phyloP scores from a whole-genome alignment of 352 stramenopile genomes.

The Phytophthora crassamura region DNA sequence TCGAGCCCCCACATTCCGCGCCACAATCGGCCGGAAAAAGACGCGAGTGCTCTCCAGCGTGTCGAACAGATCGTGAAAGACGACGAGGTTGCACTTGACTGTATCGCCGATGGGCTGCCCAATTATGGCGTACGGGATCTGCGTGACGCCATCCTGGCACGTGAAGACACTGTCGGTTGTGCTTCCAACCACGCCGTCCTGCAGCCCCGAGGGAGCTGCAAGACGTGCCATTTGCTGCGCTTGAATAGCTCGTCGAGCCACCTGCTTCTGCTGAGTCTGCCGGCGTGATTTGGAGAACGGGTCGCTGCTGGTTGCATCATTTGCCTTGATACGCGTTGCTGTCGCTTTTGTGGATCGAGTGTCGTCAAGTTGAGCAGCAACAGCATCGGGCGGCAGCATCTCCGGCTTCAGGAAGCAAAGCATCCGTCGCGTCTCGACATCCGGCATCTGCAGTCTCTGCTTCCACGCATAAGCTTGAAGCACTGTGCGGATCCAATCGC shows the following conservation, averaged over 20 bases:
- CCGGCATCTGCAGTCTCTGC: constrained; percentile 42
- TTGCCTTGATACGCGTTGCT: constrained; percentile 5
- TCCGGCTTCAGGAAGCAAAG: constrained; percentile 65
- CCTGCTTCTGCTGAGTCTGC: constrained; percentile 35
- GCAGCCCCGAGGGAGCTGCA: constrained; percentile 50
- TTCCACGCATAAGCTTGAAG: constrained; percentile 81
- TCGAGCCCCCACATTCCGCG: constrained; percentile 80
- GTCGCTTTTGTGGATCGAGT: neutral
- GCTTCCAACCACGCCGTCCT: constrained; percentile 33
- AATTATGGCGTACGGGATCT: constrained; percentile 84
- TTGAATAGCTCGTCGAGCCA: constrained; percentile 64
- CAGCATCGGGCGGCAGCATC: constrained; percentile 38
- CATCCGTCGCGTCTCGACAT: constrained; percentile 47
- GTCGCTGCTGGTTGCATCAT: neutral
- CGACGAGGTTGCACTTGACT: constrained; percentile 88
- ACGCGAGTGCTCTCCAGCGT: constrained; percentile 91
- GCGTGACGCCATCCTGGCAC: constrained; percentile 78
- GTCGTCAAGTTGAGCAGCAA: constrained; percentile 18
- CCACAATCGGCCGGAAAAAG: constrained; percentile 86
- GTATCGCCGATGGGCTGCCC: constrained; percentile 67
- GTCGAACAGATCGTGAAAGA: constrained; percentile 95
- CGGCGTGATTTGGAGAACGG: constrained; percentile 18
- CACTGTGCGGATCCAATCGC: constrained; percentile 82
- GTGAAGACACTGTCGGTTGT: constrained; percentile 57
- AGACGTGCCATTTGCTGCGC: constrained; percentile 80